phyloP scores from a whole-genome alignment of 257 asterid species.

The Fraxinus quadrangulata region DNA sequence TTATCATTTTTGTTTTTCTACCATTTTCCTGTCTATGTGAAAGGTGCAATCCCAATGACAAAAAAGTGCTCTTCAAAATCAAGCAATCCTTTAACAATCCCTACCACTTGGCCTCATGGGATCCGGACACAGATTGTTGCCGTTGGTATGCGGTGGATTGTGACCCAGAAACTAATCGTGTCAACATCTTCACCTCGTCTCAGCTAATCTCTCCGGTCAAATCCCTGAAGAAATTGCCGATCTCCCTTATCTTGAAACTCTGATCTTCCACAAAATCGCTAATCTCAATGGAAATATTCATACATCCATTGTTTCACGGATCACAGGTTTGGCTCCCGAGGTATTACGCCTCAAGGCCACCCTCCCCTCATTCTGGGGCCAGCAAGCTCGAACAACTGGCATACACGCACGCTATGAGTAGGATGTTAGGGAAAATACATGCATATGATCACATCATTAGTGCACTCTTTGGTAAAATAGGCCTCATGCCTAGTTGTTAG shows the following conservation, averaged over 20 bases:
- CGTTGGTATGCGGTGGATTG: background rate
- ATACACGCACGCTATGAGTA: too few species aligned
- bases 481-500: too few species aligned
- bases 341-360: too few species aligned
- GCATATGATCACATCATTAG: too few species aligned
- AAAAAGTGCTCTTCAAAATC: slow-evolving; percentile 27
- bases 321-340: too few species aligned
- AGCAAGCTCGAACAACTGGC: too few species aligned
- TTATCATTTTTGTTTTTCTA: background rate
- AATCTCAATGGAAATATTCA: background rate
- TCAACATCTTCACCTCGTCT: slow-evolving; percentile 2
- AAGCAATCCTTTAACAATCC: slow-evolving; percentile 20
- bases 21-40: background rate
- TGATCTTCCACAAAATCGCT: background rate
- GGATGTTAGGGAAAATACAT: too few species aligned
- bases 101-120: slow-evolving; percentile 23
- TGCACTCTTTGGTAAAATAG: too few species aligned
- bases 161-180: background rate
- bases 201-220: background rate
- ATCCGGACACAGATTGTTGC: slow-evolving; percentile 28
- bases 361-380: too few species aligned
- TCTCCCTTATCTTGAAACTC: background rate
- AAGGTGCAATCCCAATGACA: slow-evolving; percentile 28
- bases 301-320: too few species aligned
- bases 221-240: background rate